These are phyloP conservation scores for Chalaropsis ovoidea DNA, from an alignment of 2,329 filamentous ascomycete species.

Conservation along the genomic window DNA sequence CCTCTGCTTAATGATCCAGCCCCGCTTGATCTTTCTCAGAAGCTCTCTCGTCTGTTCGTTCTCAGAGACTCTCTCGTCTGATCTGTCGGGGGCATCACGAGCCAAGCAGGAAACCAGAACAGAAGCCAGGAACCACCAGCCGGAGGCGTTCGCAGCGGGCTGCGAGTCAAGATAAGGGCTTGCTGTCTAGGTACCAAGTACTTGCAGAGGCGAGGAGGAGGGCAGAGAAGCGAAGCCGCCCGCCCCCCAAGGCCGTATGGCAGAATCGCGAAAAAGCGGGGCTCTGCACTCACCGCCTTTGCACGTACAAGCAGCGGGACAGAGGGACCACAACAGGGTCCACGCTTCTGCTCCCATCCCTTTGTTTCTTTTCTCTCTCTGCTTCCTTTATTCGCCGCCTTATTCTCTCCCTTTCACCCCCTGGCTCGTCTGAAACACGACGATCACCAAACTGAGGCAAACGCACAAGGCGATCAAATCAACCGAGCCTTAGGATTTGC, in stretches of 20 bases:
- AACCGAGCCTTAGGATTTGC: slow-evolving; percentile 10
- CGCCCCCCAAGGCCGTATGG: neutral
- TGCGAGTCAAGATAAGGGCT: neutral
- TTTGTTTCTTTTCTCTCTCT: slow-evolving; percentile 13
- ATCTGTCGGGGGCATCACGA: too few relatives aligned
- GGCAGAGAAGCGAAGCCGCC: neutral
- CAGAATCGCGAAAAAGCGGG: slow-evolving; percentile 3
- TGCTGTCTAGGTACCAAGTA: neutral
- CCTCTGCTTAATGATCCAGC: neutral
- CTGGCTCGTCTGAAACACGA: neutral
- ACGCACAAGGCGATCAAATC: slow-evolving; percentile 2
- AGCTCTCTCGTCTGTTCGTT: neutral
- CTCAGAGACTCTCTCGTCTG: neutral
- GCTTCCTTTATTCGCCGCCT: neutral
- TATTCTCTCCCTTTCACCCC: neutral
- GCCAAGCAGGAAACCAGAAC: too few relatives aligned
- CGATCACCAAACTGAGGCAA: slow-evolving; percentile 1
- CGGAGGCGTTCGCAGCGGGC: too few relatives aligned
- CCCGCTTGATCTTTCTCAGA: neutral
- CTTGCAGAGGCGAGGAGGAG: neutral
- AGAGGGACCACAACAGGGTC: neutral
- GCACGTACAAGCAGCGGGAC: neutral
- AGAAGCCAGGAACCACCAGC: too few relatives aligned
- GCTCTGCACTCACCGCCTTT: neutral
- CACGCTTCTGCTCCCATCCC: neutral